Percentiles rank a stretch among this genome's conserved stretches.
Evolutionary conservation across 495 filamentous ascomycete genomes (phyloP).

Genomic region (Penicillium paradoxum): DNA sequence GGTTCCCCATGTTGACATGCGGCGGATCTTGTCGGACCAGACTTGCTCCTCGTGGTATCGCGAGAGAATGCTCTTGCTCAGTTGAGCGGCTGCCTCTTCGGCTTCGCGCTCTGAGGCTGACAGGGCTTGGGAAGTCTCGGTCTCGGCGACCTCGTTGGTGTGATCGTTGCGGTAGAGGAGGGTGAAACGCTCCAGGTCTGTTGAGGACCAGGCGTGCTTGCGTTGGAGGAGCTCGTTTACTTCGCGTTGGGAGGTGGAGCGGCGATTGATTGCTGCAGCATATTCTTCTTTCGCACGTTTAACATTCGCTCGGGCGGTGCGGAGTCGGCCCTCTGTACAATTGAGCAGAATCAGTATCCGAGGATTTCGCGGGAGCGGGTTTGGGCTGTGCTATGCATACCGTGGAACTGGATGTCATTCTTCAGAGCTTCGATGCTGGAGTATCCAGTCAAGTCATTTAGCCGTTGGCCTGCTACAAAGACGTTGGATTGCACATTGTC

Average conservation of each 20-base stretch:
- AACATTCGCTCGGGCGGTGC: conserved; percentile 57
- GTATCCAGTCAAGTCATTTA: conserved; percentile 95
- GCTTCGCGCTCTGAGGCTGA: conserved; percentile 70
- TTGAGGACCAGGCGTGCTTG: conserved; percentile 84
- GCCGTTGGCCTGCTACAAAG: conserved; percentile 75
- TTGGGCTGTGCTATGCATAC: conserved; percentile 29
- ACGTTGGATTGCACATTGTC: conserved; percentile 82
- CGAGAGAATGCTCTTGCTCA: conserved; percentile 75
- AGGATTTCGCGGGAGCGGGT: not conserved
- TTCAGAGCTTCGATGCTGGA: conserved; percentile 86
- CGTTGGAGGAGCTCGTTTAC: conserved; percentile 89
- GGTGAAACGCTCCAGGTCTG: conserved; percentile 93
- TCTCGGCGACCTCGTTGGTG: conserved; percentile 82
- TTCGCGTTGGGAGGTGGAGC: conserved; percentile 87
- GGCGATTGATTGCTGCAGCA: conserved; percentile 68
- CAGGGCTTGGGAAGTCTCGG: conserved; percentile 64
- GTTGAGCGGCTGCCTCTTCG: conserved; percentile 64
- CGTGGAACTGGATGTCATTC: conserved; percentile 62
- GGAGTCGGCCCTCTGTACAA: conserved; percentile 56
- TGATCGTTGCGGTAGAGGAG: conserved; percentile 88
- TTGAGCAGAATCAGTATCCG: conserved; percentile 1
- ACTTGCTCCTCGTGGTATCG: conserved; percentile 99
- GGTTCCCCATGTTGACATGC: conserved; percentile 96
- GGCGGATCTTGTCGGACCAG: conserved; percentile 94
- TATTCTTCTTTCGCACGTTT: conserved; percentile 69